Percentiles rank a stretch among this genome's conserved stretches.
phyloP scores from a whole-genome alignment of 768 basidiomycete species.

The Rhodotorula kratochvilovae region DNA sequence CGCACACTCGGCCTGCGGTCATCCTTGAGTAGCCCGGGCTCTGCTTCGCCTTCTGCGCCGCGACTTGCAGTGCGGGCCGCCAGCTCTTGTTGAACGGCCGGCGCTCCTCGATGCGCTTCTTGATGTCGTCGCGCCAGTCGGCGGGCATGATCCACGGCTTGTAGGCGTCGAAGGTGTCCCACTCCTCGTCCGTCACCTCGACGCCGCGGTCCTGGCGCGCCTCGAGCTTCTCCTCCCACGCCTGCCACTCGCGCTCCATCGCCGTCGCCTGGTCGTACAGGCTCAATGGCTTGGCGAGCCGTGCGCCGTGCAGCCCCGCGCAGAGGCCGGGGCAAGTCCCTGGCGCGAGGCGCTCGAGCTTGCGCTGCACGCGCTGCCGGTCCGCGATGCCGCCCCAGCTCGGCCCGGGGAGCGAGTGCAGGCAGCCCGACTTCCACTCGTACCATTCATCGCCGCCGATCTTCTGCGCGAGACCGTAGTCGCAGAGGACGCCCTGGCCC shows the following conservation, averaged over 20 bases:
- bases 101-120: conserved; percentile 17
- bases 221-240: background rate
- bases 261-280: conserved; percentile 28
- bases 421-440: conserved; percentile 54
- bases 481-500: conserved; percentile 78
- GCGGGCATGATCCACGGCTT: conserved; percentile 45
- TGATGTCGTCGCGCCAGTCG: conserved; percentile 19
- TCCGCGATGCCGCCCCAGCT: conserved; percentile 20
- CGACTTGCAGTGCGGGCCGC: conserved; percentile 37
- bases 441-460: conserved; percentile 40
- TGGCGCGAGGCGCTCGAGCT: background rate
- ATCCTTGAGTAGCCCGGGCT: conserved; percentile 61
- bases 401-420: conserved; percentile 64
- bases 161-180: conserved; percentile 57
- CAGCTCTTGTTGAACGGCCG: conserved; percentile 34
- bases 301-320: conserved; percentile 28
- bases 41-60: conserved; percentile 54
- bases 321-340: conserved; percentile 8
- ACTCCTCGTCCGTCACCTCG: conserved; percentile 59
- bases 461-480: conserved; percentile 84
- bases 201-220: conserved; percentile 26
- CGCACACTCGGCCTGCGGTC: conserved; percentile 67
- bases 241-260: conserved; percentile 23
- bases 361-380: background rate
- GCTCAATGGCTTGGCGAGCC: conserved; percentile 16